phyloP scores from a whole-genome alignment of 2,329 filamentous ascomycete species.

The Bipolaris zeicola region DNA sequence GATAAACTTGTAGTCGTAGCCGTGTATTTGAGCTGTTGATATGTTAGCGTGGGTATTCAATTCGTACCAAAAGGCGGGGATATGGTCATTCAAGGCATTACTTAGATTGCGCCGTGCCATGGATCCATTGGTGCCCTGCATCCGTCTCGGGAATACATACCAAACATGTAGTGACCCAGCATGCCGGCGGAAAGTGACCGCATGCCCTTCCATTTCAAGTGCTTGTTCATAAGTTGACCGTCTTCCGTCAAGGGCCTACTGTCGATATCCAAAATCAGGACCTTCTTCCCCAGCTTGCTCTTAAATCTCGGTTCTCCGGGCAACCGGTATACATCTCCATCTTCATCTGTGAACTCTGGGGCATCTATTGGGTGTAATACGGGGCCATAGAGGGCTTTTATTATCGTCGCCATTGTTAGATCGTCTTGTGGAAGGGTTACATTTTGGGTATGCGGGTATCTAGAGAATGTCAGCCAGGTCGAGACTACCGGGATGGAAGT shows the following conservation, averaged over 20 bases:
- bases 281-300: slow-evolving; percentile 45
- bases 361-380: slow-evolving; percentile 45
- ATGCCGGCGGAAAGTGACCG: slow-evolving; percentile 46
- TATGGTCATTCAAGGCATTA: background rate
- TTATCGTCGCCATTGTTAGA: slow-evolving; percentile 44
- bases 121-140: background rate
- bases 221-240: slow-evolving; percentile 45
- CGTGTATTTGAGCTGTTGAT: slow-evolving; percentile 52
- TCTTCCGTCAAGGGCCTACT: slow-evolving; percentile 43
- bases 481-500: background rate
- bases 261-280: slow-evolving; percentile 48
- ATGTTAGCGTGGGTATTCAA: slow-evolving; percentile 15
- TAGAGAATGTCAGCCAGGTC: slow-evolving; percentile 14
- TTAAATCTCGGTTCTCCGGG: slow-evolving; percentile 41
- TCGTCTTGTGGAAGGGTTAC: slow-evolving; percentile 36
- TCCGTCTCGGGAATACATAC: slow-evolving; percentile 18
- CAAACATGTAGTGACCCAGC: slow-evolving; percentile 49
- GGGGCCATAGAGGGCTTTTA: slow-evolving; percentile 46
- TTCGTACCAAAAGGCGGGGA: background rate
- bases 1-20: slow-evolving; percentile 58
- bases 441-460: slow-evolving; percentile 35
- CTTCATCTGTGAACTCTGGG: slow-evolving; percentile 47
- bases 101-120: background rate
- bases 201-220: slow-evolving; percentile 47
- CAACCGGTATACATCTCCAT: slow-evolving; percentile 43